These are phyloP conservation scores for Atalantia buxifolia DNA, from an alignment of 345 rosid species.

Conservation along the genomic window DNA sequence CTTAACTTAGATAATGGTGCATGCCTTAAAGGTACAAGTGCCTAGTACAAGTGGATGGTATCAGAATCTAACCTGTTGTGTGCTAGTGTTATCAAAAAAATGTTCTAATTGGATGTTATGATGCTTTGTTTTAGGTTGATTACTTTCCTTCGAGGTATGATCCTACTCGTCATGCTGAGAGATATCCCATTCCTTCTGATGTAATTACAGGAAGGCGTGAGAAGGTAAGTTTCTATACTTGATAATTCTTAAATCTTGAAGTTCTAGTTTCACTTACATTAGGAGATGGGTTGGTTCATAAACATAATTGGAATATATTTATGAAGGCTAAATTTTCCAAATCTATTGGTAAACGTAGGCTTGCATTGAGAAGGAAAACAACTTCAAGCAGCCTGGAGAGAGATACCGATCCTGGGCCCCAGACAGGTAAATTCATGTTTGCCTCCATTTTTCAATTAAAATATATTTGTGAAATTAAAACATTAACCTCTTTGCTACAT, in stretches of 20 bases:
- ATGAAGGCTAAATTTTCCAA: background rate
- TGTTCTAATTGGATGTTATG: slow-evolving; percentile 7
- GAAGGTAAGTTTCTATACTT: slow-evolving; percentile 41
- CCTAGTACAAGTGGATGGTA: background rate
- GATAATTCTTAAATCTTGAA: background rate
- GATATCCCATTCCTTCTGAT: slow-evolving; percentile 50
- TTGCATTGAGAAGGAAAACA: slow-evolving; percentile 78
- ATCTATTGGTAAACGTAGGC: slow-evolving; percentile 36
- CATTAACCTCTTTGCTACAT: background rate
- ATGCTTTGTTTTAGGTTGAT: slow-evolving; percentile 54
- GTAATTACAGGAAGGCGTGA: slow-evolving; percentile 78
- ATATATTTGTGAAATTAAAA: background rate
- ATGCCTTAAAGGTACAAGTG: background rate
- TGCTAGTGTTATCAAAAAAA: background rate
- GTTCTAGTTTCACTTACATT: background rate
- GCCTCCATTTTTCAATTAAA: background rate
- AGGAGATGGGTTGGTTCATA: background rate
- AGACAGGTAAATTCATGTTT: slow-evolving; percentile 56
- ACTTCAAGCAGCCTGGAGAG: slow-evolving; percentile 92
- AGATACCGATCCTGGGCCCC: slow-evolving; percentile 78
- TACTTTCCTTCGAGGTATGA: slow-evolving; percentile 91
- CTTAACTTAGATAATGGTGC: background rate
- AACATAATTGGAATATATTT: background rate
- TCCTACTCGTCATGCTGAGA: slow-evolving; percentile 71
- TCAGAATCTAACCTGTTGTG: background rate